These are phyloP conservation scores for Hemerocallis citrina DNA, from an alignment of 106 monocot genomes.

Conservation along the genomic window DNA sequence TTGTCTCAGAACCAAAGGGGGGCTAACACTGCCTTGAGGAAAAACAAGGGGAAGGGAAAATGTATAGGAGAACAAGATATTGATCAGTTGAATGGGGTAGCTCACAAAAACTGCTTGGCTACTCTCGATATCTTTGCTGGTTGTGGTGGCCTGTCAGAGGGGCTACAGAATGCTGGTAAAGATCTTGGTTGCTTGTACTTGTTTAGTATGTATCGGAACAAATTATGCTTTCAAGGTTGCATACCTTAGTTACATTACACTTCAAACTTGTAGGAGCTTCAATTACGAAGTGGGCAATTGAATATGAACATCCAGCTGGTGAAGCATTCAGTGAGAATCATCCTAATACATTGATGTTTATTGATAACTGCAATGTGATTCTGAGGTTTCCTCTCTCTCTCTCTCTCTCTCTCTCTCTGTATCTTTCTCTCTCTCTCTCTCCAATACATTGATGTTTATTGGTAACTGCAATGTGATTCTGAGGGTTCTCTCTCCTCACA, in stretches of 20 bases:
- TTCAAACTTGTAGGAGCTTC: conserved; percentile 58
- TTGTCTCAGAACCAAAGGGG: conserved; percentile 16
- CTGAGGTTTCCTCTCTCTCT: too few relatives aligned
- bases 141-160: conserved; percentile 98
- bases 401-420: conserved; percentile 2
- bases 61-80: conserved; percentile 39
- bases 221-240: too few relatives aligned
- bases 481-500: too few relatives aligned
- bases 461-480: conserved; percentile 97
- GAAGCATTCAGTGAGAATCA: conserved; percentile 89
- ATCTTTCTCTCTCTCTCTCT: conserved; percentile 3
- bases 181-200: too few relatives aligned
- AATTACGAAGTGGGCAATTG: conserved; percentile 97
- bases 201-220: too few relatives aligned
- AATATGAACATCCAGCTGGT: conserved; percentile 94
- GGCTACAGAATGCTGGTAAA: conserved; percentile 84
- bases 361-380: conserved; percentile 98
- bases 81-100: conserved; percentile 16
- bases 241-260: too few relatives aligned
- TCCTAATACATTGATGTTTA: conserved; percentile 62
- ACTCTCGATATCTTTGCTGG: conserved; percentile 99
- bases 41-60: conserved; percentile 77
- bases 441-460: conserved; percentile 45
- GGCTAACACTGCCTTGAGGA: conserved; percentile 22
- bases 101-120: conserved; percentile 48